Evolutionary conservation across 139 green algal species (phyloP).

Genomic region (Chlamydomonas sphaeroides): DNA sequence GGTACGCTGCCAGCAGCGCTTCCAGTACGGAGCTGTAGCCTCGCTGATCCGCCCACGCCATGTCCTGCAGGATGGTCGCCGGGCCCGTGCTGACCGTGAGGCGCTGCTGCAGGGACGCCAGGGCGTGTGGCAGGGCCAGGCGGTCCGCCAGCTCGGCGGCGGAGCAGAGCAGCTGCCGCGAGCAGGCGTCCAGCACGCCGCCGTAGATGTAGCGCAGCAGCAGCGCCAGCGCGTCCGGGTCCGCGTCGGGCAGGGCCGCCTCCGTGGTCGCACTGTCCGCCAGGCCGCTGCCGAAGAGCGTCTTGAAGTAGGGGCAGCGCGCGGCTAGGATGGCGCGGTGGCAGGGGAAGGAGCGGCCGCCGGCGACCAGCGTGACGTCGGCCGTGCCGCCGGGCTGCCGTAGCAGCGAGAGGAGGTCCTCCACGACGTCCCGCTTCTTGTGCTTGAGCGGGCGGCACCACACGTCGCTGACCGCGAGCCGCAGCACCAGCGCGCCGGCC

Average conservation of each 20-base stretch:
- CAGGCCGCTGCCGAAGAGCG: neutral
- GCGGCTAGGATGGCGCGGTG: constrained; percentile 3
- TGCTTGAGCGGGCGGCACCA: neutral
- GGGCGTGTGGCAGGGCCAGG: neutral
- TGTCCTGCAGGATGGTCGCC: neutral
- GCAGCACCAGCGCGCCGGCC: too few species aligned
- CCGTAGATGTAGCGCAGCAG: constrained; percentile 4
- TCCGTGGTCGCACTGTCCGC: neutral
- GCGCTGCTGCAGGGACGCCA: neutral
- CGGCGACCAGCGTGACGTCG: neutral
- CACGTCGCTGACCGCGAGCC: neutral
- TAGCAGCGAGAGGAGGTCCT: neutral
- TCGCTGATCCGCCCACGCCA: neutral
- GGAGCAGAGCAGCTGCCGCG: neutral
- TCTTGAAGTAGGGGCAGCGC: constrained; percentile 2
- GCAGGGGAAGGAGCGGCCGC: neutral
- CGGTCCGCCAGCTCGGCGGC: neutral
- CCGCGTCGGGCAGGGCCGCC: neutral
- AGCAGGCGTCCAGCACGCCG: neutral
- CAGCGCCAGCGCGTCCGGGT: neutral
- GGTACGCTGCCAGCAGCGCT: neutral
- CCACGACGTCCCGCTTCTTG: neutral
- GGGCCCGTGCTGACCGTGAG: neutral
- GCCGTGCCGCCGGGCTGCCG: neutral
- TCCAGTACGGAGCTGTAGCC: neutral